These are phyloP conservation scores for Lachancea quebecensis DNA, from an alignment of 805 yeast genomes.

Conservation along the genomic window DNA sequence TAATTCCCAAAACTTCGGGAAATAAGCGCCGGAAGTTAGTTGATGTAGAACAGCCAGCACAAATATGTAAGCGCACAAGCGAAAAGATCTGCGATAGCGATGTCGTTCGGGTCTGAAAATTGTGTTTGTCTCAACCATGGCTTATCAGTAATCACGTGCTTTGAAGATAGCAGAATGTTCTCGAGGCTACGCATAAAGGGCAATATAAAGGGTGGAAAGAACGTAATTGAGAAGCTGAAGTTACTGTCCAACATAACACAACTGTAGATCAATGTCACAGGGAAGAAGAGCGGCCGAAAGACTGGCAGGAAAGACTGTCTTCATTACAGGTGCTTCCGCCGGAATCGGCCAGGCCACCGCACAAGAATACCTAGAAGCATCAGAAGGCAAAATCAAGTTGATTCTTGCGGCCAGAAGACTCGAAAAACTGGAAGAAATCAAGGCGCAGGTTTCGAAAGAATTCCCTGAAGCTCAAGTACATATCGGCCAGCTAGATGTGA, in stretches of 20 bases:
- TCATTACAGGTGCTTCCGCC: conserved; percentile 94
- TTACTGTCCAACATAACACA: background rate
- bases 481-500: conserved; percentile 50
- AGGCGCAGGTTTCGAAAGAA: conserved; percentile 38
- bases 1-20: too few relatives aligned
- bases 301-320: conserved; percentile 66
- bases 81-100: too few relatives aligned
- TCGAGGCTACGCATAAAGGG: too few relatives aligned
- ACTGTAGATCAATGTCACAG: conserved; percentile 44
- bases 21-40: too few relatives aligned
- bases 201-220: too few relatives aligned
- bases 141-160: too few relatives aligned
- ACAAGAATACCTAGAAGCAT: conserved; percentile 68
- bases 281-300: conserved; percentile 74
- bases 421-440: conserved; percentile 48
- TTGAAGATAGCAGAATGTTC: too few relatives aligned
- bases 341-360: conserved; percentile 96
- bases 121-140: too few relatives aligned
- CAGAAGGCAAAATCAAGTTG: conserved; percentile 63
- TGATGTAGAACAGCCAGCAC: too few relatives aligned
- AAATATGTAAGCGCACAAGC: too few relatives aligned
- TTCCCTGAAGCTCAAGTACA: conserved; percentile 44
- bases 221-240: too few relatives aligned
- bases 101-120: too few relatives aligned
- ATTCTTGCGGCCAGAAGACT: conserved; percentile 74